Percentiles rank a stretch among this genome's conserved stretches.
phyloP scores from a whole-genome alignment of 73 alveolate genomes.

The Durusdinium trenchii region DNA sequence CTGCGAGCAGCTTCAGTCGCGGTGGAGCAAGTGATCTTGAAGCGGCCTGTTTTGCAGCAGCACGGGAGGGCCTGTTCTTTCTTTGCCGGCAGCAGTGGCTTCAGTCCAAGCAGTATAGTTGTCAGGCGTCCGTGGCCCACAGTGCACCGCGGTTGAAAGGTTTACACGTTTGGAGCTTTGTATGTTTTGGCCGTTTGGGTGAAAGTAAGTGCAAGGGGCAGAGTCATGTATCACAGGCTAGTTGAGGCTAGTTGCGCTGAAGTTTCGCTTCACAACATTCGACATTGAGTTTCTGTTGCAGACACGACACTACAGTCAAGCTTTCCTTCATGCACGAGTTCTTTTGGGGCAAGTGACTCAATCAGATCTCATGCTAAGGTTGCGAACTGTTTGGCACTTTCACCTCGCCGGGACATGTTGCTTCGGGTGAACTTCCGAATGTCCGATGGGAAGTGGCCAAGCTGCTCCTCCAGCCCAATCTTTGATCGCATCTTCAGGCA shows the following conservation, averaged over 20 bases:
- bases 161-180: neutral
- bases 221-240: too few relatives aligned
- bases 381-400: neutral
- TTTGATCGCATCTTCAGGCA: neutral
- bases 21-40: neutral
- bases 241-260: too few relatives aligned
- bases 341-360: neutral
- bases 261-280: too few relatives aligned
- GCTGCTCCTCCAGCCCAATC: neutral
- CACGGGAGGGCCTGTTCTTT: constrained; percentile 4
- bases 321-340: too few relatives aligned
- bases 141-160: neutral
- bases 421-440: neutral
- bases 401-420: neutral
- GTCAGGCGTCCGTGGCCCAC: neutral
- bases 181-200: neutral
- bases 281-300: too few relatives aligned
- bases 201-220: too few relatives aligned
- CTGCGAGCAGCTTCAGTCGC: neutral
- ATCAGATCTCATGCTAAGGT: neutral
- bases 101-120: neutral
- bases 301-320: too few relatives aligned
- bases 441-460: constrained; percentile 28
- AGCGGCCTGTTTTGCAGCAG: neutral
- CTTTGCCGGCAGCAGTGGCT: neutral